phyloP scores from a whole-genome alignment of 257 asterid genomes.

The Anisodus tanguticus region DNA sequence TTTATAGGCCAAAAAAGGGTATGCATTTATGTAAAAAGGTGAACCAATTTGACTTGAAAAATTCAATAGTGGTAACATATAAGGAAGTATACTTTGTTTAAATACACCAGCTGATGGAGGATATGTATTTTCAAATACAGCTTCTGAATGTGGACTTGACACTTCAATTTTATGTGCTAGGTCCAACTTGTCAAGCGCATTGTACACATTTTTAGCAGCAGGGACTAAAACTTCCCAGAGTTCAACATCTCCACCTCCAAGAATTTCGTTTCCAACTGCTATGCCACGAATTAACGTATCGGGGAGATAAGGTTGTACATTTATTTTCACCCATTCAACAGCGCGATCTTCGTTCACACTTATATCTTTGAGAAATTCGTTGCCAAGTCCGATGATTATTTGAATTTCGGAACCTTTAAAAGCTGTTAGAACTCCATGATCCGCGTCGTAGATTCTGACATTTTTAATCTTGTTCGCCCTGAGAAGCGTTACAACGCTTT shows the following conservation, averaged over 20 bases:
- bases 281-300: conserved; percentile 67
- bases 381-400: conserved; percentile 65
- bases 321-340: conserved; percentile 64
- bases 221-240: conserved; percentile 82
- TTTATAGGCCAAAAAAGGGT: conserved; percentile 78
- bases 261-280: conserved; percentile 81
- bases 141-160: conserved; percentile 83
- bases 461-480: conserved; percentile 67
- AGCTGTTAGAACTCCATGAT: conserved; percentile 56
- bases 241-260: conserved; percentile 54
- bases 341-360: conserved; percentile 59
- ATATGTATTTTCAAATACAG: conserved; percentile 59
- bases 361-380: conserved; percentile 56
- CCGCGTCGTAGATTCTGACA: conserved; percentile 68
- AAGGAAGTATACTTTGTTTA: conserved; percentile 67
- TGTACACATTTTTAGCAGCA: conserved; percentile 64
- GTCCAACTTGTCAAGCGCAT: conserved; percentile 53
- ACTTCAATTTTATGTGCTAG: conserved; percentile 57
- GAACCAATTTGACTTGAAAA: conserved; percentile 65
- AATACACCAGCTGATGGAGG: conserved; percentile 84
- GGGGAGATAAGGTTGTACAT: conserved; percentile 59
- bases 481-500: conserved; percentile 68
- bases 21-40: conserved; percentile 84
- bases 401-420: conserved; percentile 63
- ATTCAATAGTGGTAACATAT: conserved; percentile 68